A percentile compares a stretch with the other conserved stretches of the same genome.
Evolutionary conservation across 441 rosid genomes (phyloP).

Genomic region (Gossypium davidsonii): DNA sequence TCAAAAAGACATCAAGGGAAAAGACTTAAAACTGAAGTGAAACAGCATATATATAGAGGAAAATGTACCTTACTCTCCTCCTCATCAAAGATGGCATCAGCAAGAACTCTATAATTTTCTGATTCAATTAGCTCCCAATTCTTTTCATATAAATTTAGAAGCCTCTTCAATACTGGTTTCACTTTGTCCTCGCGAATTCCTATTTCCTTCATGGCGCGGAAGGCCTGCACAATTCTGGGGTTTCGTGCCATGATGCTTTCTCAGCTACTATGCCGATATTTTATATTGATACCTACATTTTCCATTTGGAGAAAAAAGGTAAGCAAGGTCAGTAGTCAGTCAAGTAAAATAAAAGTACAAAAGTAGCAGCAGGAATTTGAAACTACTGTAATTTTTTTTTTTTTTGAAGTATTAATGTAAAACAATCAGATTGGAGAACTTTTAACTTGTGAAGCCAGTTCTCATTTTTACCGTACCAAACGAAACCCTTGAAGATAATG

Average conservation of each 20-base stretch:
- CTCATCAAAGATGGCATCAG: slow-evolving; percentile 79
- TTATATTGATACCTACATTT: slow-evolving; percentile 1
- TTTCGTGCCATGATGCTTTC: slow-evolving; percentile 46
- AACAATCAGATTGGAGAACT: neutral
- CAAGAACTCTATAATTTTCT: slow-evolving; percentile 77
- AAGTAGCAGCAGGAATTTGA: neutral
- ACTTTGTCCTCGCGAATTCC: slow-evolving; percentile 46
- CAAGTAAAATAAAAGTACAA: neutral
- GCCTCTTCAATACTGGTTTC: slow-evolving; percentile 68
- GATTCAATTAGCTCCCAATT: slow-evolving; percentile 77
- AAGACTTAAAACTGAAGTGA: slow-evolving; percentile 8
- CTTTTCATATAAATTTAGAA: slow-evolving; percentile 53
- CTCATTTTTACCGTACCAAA: neutral
- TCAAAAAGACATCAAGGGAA: slow-evolving; percentile 10
- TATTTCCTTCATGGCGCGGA: slow-evolving; percentile 53
- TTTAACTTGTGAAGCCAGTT: neutral
- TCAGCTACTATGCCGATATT: neutral
- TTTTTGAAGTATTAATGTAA: neutral
- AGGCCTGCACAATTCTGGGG: slow-evolving; percentile 47
- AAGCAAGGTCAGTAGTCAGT: neutral
- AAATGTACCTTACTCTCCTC: slow-evolving; percentile 59
- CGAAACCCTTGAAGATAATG: neutral
- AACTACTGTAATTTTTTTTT: neutral
- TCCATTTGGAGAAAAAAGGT: neutral
- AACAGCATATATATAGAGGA: slow-evolving; percentile 3